phyloP scores from a whole-genome alignment of 2,329 filamentous ascomycete species.

The Fusarium incarnatum region DNA sequence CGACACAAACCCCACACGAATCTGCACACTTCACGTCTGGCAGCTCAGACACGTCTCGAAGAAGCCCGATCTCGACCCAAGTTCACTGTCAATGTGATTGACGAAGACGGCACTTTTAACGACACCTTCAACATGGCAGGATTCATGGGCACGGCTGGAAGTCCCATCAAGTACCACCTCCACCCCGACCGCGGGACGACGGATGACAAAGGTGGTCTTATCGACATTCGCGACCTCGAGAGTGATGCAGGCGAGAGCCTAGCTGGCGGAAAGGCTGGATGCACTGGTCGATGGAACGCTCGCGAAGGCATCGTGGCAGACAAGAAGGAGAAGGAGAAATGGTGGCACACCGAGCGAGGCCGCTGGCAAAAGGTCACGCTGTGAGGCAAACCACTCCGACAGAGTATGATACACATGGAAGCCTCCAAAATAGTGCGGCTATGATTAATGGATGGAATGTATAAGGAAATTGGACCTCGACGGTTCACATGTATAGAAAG shows the following conservation, averaged over 20 bases:
- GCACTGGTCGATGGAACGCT: constrained; percentile 61
- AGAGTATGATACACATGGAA: not conserved
- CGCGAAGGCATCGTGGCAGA: constrained; percentile 53
- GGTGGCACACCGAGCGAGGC: constrained; percentile 64
- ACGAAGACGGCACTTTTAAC: constrained; percentile 62
- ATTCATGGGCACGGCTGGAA: constrained; percentile 71
- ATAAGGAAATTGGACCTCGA: constrained; percentile 2
- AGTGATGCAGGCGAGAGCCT: constrained; percentile 61
- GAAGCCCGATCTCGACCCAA: constrained; percentile 64
- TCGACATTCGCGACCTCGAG: constrained; percentile 64
- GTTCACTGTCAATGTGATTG: constrained; percentile 69
- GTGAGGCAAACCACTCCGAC: not conserved
- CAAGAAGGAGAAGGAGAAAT: constrained; percentile 61
- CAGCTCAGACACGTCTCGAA: constrained; percentile 74
- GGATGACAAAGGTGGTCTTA: constrained; percentile 67
- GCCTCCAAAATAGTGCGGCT: not conserved
- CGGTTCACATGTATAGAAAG: not conserved
- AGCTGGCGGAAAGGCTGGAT: constrained; percentile 53
- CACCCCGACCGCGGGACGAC: constrained; percentile 66
- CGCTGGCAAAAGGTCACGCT: constrained; percentile 54
- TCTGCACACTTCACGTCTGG: constrained; percentile 65
- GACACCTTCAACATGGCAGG: constrained; percentile 68
- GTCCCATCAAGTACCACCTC: constrained; percentile 70
- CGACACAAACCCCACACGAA: constrained; percentile 55
- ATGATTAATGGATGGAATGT: constrained; percentile 36